These are phyloP conservation scores for Fusarium stilboides DNA, from an alignment of 2,329 filamentous ascomycete species.

Conservation along the genomic window DNA sequence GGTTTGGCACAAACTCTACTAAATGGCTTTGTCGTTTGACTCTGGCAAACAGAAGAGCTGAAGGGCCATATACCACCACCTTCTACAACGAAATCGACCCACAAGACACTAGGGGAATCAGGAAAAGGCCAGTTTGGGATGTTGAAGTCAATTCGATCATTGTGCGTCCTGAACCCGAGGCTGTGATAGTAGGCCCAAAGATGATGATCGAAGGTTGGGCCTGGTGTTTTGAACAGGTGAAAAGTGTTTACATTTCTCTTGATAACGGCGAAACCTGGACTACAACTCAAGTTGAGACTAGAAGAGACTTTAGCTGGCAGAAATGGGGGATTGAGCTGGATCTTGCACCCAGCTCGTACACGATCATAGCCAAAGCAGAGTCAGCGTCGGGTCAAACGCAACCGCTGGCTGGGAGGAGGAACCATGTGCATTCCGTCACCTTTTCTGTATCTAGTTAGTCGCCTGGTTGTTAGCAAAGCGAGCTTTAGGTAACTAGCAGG, in stretches of 20 bases:
- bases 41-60: neutral
- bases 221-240: no score
- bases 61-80: constrained; percentile 13
- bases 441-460: neutral
- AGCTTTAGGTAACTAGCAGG: no score
- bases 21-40: constrained; percentile 15
- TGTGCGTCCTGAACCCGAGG: neutral
- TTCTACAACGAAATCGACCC: constrained; percentile 18
- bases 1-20: constrained; percentile 23
- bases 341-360: neutral
- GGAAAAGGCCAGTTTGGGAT: constrained; percentile 13
- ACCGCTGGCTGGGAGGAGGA: neutral
- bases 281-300: neutral
- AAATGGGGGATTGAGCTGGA: neutral
- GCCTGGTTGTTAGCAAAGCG: no score
- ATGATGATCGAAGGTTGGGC: no score
- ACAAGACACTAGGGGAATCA: neutral
- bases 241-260: neutral
- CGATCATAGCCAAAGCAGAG: neutral
- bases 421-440: neutral
- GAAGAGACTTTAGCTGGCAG: neutral
- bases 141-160: constrained; percentile 18
- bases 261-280: neutral
- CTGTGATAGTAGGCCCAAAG: no score
- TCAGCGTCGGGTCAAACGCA: neutral